phyloP scores from a whole-genome alignment of 371 early-diverging fungal genomes.

The Mucor mucedo region DNA sequence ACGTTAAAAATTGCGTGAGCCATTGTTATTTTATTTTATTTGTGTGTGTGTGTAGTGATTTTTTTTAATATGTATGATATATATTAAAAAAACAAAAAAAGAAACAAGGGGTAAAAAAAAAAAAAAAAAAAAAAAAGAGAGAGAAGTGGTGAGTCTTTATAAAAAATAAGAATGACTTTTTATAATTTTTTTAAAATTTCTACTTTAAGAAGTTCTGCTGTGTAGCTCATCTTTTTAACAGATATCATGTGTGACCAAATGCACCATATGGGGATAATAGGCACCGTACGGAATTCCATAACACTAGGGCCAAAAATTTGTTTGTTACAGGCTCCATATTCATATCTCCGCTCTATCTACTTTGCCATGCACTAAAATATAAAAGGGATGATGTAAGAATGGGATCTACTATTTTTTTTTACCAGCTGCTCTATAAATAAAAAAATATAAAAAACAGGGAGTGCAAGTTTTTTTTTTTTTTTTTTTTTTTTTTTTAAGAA shows the following conservation, averaged over 20 bases:
- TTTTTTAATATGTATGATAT: conserved; percentile 1
- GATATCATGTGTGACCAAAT: conserved; percentile 12
- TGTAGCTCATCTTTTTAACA: not conserved
- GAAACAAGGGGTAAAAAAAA: conserved; percentile 2
- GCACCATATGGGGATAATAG: conserved; percentile 11
- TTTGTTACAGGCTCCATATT: conserved; percentile 4
- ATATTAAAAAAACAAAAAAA: conserved; percentile 1
- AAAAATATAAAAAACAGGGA: too few relatives aligned
- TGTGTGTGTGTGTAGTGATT: not conserved
- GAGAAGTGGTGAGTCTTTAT: conserved; percentile 1
- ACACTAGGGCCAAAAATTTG: not conserved
- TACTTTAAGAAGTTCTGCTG: not conserved
- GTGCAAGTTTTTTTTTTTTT: not conserved
- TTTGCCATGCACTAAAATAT: not conserved
- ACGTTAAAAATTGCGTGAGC: conserved; percentile 23
- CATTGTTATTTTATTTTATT: conserved; percentile 9
- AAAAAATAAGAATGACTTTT: conserved; percentile 5
- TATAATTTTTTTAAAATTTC: conserved; percentile 7
- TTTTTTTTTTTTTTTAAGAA: not conserved
- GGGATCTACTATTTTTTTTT: too few relatives aligned
- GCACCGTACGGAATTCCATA: conserved; percentile 20
- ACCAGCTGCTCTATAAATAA: too few relatives aligned
- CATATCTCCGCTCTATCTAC: conserved; percentile 2
- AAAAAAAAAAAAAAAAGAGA: conserved; percentile 7
- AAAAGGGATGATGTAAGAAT: too few relatives aligned